Percentiles rank a stretch among this genome's conserved stretches.
Conservation (phyloP, 805 yeast genomes). For the Teunomyces panamensis region DNA sequence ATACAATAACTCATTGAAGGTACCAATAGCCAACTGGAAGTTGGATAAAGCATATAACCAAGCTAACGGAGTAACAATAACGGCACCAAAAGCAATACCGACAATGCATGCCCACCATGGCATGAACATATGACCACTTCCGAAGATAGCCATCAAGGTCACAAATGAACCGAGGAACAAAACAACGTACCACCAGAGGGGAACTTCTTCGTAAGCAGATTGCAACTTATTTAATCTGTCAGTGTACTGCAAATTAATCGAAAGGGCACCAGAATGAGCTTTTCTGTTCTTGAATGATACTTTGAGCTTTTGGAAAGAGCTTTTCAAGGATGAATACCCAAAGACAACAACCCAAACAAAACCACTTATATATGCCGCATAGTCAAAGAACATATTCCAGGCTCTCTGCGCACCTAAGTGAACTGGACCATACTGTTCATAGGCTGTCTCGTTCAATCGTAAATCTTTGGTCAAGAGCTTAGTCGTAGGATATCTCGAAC, state of each 20-base stretch:
- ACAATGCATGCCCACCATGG: slow-evolving; percentile 45
- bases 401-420: slow-evolving; percentile 47
- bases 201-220: slow-evolving; percentile 39
- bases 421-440: slow-evolving; percentile 43
- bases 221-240: slow-evolving; percentile 45
- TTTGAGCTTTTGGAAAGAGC: slow-evolving; percentile 14
- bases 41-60: slow-evolving; percentile 51
- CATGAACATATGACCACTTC: slow-evolving; percentile 34
- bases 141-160: slow-evolving; percentile 30
- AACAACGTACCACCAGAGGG: slow-evolving; percentile 39
- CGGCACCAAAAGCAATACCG: slow-evolving; percentile 41
- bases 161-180: slow-evolving; percentile 37
- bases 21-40: slow-evolving; percentile 52
- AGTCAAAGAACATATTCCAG: slow-evolving; percentile 52
- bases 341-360: slow-evolving; percentile 43
- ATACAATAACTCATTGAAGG: slow-evolving; percentile 48
- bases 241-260: slow-evolving; percentile 21
- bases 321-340: slow-evolving; percentile 26
- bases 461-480: slow-evolving; percentile 40
- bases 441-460: slow-evolving; percentile 45
- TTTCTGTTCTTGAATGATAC: slow-evolving; percentile 4
- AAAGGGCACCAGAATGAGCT: slow-evolving; percentile 4
- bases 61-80: slow-evolving; percentile 48
- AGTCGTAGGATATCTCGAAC: slow-evolving; percentile 40
- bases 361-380: slow-evolving; percentile 51